Percentiles rank a stretch among this genome's conserved stretches.
phyloP scores from a whole-genome alignment of 2,329 filamentous ascomycete genomes.

The Diaporthe humulicola region DNA sequence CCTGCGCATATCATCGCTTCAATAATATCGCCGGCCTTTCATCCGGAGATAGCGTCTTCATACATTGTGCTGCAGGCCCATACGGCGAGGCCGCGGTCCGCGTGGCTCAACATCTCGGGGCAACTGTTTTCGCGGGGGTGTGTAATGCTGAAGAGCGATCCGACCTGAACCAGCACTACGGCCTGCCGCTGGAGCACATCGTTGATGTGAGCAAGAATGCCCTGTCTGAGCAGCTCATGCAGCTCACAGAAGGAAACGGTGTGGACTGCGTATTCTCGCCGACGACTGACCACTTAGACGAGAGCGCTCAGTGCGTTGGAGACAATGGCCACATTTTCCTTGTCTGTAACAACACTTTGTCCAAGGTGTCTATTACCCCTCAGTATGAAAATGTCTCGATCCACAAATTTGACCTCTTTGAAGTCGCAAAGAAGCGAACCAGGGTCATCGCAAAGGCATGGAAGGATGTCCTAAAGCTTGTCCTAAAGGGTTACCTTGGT shows the following conservation, averaged over 20 bases:
- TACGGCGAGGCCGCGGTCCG: conserved; percentile 60
- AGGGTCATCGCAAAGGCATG: conserved; percentile 32
- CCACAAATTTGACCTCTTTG: conserved; percentile 44
- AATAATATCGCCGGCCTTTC: conserved; percentile 47
- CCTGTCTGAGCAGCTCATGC: conserved; percentile 45
- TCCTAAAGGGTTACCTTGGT: conserved; percentile 10
- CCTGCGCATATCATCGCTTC: conserved; percentile 60
- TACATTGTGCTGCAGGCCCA: conserved; percentile 59
- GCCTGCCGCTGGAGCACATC: conserved; percentile 53
- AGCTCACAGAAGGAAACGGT: conserved; percentile 49
- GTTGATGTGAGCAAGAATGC: conserved; percentile 44
- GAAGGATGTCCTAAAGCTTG: conserved; percentile 24
- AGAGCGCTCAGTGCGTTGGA: conserved; percentile 51
- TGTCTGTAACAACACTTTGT: conserved; percentile 9
- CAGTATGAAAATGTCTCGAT: conserved; percentile 41
- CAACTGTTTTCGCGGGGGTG: conserved; percentile 59
- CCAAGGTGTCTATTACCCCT: neutral
- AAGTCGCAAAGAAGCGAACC: conserved; percentile 30
- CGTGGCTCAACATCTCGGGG: conserved; percentile 53
- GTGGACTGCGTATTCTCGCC: conserved; percentile 63
- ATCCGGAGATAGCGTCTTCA: conserved; percentile 52
- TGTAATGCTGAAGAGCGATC: conserved; percentile 51
- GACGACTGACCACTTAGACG: conserved; percentile 51
- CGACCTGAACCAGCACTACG: conserved; percentile 49
- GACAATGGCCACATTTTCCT: conserved; percentile 40